A percentile compares a stretch with the other conserved stretches of the same genome.
phyloP scores from a whole-genome alignment of 306 rosid genomes.

The Luffa acutangula region DNA sequence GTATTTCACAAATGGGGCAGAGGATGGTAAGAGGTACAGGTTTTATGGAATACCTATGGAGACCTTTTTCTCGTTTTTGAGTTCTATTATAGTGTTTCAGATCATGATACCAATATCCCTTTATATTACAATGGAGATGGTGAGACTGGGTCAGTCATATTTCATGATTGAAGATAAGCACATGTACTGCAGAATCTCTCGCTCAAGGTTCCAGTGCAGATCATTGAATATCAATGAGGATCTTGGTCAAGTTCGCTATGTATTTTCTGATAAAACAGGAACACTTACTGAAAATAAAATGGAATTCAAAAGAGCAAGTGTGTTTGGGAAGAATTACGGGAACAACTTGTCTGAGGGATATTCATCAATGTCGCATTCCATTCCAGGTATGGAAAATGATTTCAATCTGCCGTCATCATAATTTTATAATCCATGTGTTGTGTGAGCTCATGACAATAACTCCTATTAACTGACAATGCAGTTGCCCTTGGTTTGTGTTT shows the following conservation, averaged over 20 bases:
- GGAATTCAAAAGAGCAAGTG: slow-evolving; percentile 89
- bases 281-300: slow-evolving; percentile 95
- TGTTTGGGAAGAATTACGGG: slow-evolving; percentile 58
- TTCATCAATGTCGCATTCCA: slow-evolving; percentile 13
- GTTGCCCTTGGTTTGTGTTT: not conserved
- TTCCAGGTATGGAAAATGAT: slow-evolving; percentile 29
- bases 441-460: not conserved
- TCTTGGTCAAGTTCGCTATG: slow-evolving; percentile 86
- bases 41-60: slow-evolving; percentile 89
- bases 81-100: slow-evolving; percentile 94
- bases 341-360: slow-evolving; percentile 27
- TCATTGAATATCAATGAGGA: slow-evolving; percentile 96
- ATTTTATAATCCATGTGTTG: not conserved
- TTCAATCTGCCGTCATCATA: not conserved
- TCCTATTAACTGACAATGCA: not conserved
- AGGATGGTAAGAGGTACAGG: slow-evolving; percentile 41
- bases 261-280: slow-evolving; percentile 97
- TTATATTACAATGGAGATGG: slow-evolving; percentile 95
- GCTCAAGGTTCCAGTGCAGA: slow-evolving; percentile 94
- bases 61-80: slow-evolving; percentile 81
- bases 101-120: slow-evolving; percentile 99
- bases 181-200: slow-evolving; percentile 52
- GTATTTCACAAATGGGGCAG: slow-evolving; percentile 30
- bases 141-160: slow-evolving; percentile 94
- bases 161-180: slow-evolving; percentile 88